Conservation (phyloP, 1,139 yeast species). For the Zygoascus meyerae region DNA sequence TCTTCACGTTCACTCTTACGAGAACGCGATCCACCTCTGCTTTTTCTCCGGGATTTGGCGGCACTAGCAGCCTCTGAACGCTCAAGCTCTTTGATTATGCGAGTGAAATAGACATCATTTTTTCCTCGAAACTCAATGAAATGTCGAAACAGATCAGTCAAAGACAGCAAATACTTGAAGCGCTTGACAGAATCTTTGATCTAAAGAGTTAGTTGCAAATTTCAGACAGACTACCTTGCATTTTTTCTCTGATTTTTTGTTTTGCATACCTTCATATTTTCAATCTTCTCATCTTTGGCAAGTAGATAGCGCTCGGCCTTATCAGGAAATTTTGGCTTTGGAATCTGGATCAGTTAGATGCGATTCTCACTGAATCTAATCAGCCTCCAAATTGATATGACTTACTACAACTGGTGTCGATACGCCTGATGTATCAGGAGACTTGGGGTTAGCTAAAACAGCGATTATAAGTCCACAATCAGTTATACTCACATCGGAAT, state of each 20-base stretch:
- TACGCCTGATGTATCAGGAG: slow-evolving; percentile 9
- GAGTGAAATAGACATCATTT: slow-evolving; percentile 65
- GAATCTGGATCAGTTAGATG: slow-evolving; percentile 6
- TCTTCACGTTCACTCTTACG: slow-evolving; percentile 60
- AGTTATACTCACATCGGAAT: background rate
- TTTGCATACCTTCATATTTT: slow-evolving; percentile 16
- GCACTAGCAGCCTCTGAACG: slow-evolving; percentile 28
- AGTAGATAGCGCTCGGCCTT: slow-evolving; percentile 18
- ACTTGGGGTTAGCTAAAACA: background rate
- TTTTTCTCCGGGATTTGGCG: slow-evolving; percentile 17
- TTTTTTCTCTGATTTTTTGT: no score
- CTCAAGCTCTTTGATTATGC: slow-evolving; percentile 53
- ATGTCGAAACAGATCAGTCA: slow-evolving; percentile 83
- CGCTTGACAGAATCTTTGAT: slow-evolving; percentile 44
- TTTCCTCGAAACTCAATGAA: slow-evolving; percentile 80
- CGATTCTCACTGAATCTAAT: background rate
- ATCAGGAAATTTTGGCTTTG: slow-evolving; percentile 11
- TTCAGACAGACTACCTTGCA: background rate
- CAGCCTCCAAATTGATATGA: background rate
- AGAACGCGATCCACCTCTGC: slow-evolving; percentile 28
- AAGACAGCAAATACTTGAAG: slow-evolving; percentile 72
- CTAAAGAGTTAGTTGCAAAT: slow-evolving; percentile 12
- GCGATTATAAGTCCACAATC: background rate
- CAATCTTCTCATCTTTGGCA: slow-evolving; percentile 17
- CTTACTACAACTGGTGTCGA: slow-evolving; percentile 10